Base-by-base conservation (phyloP, 768 basidiomycete genomes). In the Trametes villosa region DNA sequence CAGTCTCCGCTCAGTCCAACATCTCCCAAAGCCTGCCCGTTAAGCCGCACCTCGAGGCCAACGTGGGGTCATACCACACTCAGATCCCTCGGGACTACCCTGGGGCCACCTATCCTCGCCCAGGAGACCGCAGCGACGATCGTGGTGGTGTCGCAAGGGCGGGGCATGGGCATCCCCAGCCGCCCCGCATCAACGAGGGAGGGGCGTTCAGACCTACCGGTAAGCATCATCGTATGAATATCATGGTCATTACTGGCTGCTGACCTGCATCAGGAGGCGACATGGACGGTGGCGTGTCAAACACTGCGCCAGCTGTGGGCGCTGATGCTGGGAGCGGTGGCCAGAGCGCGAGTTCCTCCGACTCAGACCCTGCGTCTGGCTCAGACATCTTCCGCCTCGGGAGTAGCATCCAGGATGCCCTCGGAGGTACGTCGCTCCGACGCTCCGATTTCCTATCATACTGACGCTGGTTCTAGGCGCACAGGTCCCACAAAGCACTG, bases 201-300 rank as follows among this genome's bases (percentile, higher is more conserved):
- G n/a, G n/a, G n/a, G n/a, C n/a, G n/a, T n/a, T n/a, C n/a, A n/a
- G n/a, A n/a, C n/a, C n/a, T n/a, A n/a, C n/a, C n/a, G n/a, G n/a
- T n/a, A n/a, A n/a, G n/a, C n/a, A n/a, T n/a, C n/a, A n/a, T n/a
- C n/a, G n/a, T n/a, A n/a, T n/a, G n/a, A n/a, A n/a, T n/a, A n/a
- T n/a, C n/a, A n/a, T n/a, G n/a, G n/a, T n/a, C n/a, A n/a, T n/a
- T n/a, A n/a, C n/a, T n/a, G n/a, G n/a, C n/a, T n/a, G n/a, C n/a
- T n/a, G n/a, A n/a, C n/a, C n/a, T n/a, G n/a, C n/a, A n/a, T n/a
- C n/a, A n/a, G n/a, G n/a, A 15, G 15, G 27, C 15, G 30, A 40
- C 15, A 12, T 47, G 33, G 26, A 59, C 24, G 64, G 64, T 1
- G 64, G 64, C 7, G 40, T 55, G 4, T 65, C 64, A 9, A 27